Percentiles rank a stretch among this genome's conserved stretches.
phyloP scores from a whole-genome alignment of 257 asterid species.

The Lycium barbarum region DNA sequence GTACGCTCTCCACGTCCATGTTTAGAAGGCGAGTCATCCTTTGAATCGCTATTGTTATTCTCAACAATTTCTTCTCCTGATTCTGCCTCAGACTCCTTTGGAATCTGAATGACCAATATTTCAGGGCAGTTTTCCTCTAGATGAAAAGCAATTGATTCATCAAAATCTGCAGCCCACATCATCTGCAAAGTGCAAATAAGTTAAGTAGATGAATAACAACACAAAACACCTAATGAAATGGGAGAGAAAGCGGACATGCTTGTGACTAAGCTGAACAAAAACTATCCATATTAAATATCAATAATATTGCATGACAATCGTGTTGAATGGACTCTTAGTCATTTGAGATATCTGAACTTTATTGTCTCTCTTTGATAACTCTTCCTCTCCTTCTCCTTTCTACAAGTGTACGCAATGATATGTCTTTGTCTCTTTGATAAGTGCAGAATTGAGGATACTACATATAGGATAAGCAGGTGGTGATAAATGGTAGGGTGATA shows the following conservation, averaged over 20 bases:
- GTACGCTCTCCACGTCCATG: slow-evolving; percentile 56
- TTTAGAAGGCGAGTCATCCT: slow-evolving; percentile 53
- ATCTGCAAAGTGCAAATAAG: slow-evolving; percentile 57
- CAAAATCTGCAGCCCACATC: slow-evolving; percentile 99
- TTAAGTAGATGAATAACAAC: slow-evolving; percentile 25
- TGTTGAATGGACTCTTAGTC: slow-evolving; percentile 1
- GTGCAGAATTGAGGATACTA: not conserved
- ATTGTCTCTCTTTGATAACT: not conserved
- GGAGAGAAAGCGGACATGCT: slow-evolving; percentile 16
- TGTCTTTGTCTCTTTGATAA: too few relatives aligned
- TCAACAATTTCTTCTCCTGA: slow-evolving; percentile 63
- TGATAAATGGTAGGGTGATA: slow-evolving; percentile 2
- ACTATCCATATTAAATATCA: slow-evolving; percentile 26
- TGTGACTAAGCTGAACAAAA: not conserved
- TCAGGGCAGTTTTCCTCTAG: slow-evolving; percentile 80
- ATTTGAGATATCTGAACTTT: slow-evolving; percentile 20
- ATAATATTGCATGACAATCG: slow-evolving; percentile 14
- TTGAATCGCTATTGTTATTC: slow-evolving; percentile 46
- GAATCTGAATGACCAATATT: slow-evolving; percentile 65
- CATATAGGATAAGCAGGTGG: not conserved
- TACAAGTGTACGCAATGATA: not conserved
- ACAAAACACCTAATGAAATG: slow-evolving; percentile 29
- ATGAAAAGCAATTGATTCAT: slow-evolving; percentile 63
- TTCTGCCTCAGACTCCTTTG: slow-evolving; percentile 60
- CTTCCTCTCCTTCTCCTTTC: slow-evolving; percentile 5